These are phyloP conservation scores for Sphagnum tenellum DNA, from an alignment of 225 moss, liverwort and hornwort species.

Conservation along the genomic window DNA sequence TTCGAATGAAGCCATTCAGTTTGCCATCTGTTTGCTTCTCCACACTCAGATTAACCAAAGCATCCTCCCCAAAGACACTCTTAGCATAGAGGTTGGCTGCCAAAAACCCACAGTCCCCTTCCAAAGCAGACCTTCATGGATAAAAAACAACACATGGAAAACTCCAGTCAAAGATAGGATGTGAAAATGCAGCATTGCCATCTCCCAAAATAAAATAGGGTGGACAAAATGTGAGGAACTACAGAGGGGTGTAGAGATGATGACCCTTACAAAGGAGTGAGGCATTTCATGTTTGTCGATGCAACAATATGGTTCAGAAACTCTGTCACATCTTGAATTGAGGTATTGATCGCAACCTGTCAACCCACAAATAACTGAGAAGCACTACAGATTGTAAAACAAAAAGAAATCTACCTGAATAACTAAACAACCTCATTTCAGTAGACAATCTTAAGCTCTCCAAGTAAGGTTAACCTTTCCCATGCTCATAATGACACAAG, in stretches of 20 bases:
- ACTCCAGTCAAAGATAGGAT: too few species aligned
- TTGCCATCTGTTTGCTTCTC: constrained; percentile 97
- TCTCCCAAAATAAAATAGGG: too few species aligned
- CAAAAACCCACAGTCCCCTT: constrained; percentile 90
- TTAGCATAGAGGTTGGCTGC: constrained; percentile 96
- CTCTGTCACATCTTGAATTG: constrained; percentile 84
- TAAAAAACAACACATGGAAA: too few species aligned
- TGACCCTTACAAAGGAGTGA: constrained; percentile 71
- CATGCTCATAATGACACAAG: too few species aligned
- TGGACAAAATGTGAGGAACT: too few species aligned
- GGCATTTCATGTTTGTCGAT: constrained; percentile 97
- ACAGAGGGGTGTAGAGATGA: too few species aligned
- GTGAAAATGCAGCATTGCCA: too few species aligned
- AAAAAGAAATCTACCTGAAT: too few species aligned
- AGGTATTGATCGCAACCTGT: constrained; percentile 85
- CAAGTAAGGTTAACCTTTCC: too few species aligned
- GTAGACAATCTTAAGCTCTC: too few species aligned
- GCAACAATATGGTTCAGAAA: constrained; percentile 86
- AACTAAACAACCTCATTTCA: too few species aligned
- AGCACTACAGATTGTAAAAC: too few species aligned
- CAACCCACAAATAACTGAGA: background rate
- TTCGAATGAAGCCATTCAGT: constrained; percentile 86
- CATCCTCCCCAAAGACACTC: constrained; percentile 98
- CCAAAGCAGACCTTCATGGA: constrained; percentile 68
- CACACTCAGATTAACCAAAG: constrained; percentile 89